phyloP scores from a whole-genome alignment of 2,329 filamentous ascomycete species.

The Fusarium sp. region DNA sequence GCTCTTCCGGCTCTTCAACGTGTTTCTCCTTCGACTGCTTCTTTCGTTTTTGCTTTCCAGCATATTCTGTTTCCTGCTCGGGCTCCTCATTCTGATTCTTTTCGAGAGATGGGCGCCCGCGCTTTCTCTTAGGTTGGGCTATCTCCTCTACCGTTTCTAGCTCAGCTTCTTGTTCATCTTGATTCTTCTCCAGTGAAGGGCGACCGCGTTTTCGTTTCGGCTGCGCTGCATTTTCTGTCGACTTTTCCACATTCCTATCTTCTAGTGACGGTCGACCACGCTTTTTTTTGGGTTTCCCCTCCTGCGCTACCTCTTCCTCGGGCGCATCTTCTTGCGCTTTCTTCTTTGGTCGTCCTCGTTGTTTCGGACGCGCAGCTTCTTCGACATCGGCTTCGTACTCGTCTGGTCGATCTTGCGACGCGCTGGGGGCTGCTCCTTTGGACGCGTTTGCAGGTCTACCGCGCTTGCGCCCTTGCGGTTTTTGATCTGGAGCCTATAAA shows the following conservation, averaged over 20 bases:
- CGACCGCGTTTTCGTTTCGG: constrained; percentile 51
- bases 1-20: constrained; percentile 8
- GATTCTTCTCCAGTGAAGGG: constrained; percentile 39
- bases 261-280: constrained; percentile 43
- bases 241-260: constrained; percentile 15
- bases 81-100: constrained; percentile 2
- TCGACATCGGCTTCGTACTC: constrained; percentile 41
- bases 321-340: constrained; percentile 1
- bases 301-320: constrained; percentile 7
- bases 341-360: constrained; percentile 30
- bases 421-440: constrained; percentile 40
- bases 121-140: constrained; percentile 48
- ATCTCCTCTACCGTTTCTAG: constrained; percentile 12
- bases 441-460: constrained; percentile 55
- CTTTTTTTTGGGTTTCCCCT: constrained; percentile 33
- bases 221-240: constrained; percentile 32
- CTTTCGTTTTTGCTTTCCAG: constrained; percentile 25
- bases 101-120: constrained; percentile 46
- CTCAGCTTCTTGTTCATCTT: background rate
- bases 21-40: constrained; percentile 24
- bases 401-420: constrained; percentile 38
- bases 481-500: constrained; percentile 39
- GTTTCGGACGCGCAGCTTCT: constrained; percentile 37
- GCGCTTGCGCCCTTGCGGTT: constrained; percentile 54
- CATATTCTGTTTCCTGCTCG: constrained; percentile 1